Base-by-base conservation (phyloP, 257 asterid genomes). In the Ilex aquifolium region DNA sequence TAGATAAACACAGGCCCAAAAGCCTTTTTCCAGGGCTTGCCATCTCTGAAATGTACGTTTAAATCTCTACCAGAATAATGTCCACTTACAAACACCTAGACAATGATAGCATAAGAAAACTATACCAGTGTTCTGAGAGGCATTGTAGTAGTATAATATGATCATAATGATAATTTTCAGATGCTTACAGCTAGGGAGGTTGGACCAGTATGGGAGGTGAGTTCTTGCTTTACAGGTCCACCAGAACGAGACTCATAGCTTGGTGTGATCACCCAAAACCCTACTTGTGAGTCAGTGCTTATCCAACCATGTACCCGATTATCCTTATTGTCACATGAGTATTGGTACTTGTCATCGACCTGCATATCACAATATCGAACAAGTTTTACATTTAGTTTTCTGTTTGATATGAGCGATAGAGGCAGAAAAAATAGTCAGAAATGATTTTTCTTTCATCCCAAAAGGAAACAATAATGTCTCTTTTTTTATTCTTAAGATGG, bases 331-430 rank as follows among this genome's bases (percentile, higher is more conserved):
- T 70, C 69, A 5, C 52, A 63, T 7, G 69, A 63, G 52, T 63
- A 70, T 50, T 63, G 69, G 57, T 63, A 70, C 16, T 70, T 70
- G 44, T 70, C 74, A 48, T 69, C 74, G 30, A 70, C 74, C 74
- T 70, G 53, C 66, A 52, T 14, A 52, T 5, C n/a, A n/a, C n/a
- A n/a, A 52, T 52, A 8, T 46, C n/a, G n/a, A n/a, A n/a, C n/a
- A n/a, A n/a, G n/a, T n/a, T n/a, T n/a, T n/a, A n/a, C n/a, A n/a
- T n/a, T n/a, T n/a, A n/a, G n/a, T n/a, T n/a, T n/a, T n/a, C n/a
- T n/a, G n/a, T n/a, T n/a, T n/a, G n/a, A n/a, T n/a, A n/a, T n/a
- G n/a, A n/a, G n/a, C n/a, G n/a, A n/a, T n/a, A n/a, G n/a, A n/a
- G n/a, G n/a, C n/a, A n/a, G n/a, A n/a, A n/a, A n/a, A n/a, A n/a